A percentile compares a stretch with the other conserved stretches of the same genome.
Conservation (phyloP, 2,329 filamentous ascomycete species). For the Talaromyces sp. region DNA sequence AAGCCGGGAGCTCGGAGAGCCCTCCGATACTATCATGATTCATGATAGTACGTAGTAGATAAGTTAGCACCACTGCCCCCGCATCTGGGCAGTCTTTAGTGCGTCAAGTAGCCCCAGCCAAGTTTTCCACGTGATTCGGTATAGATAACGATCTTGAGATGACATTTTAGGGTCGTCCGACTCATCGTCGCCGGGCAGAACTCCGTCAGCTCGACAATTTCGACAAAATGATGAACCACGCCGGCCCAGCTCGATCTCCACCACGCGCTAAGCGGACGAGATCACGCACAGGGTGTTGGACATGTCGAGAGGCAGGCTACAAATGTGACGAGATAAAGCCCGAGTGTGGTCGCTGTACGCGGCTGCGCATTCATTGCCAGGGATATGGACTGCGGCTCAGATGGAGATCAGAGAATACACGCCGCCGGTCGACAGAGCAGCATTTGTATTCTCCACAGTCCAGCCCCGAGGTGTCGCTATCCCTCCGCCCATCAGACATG, state of each 20-base stretch:
- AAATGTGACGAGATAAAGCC: neutral
- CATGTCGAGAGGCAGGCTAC: constrained; percentile 1
- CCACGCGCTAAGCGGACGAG: neutral
- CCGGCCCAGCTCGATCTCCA: neutral
- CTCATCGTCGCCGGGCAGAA: neutral
- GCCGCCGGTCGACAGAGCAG: neutral
- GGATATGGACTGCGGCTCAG: neutral
- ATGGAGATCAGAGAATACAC: neutral
- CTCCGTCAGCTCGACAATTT: neutral
- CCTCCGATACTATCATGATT: too few relatives aligned
- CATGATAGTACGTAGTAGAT: too few relatives aligned
- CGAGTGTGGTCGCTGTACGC: constrained; percentile 1
- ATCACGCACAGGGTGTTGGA: constrained; percentile 1
- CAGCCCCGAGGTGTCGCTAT: neutral
- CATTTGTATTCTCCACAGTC: neutral
- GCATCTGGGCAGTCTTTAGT: neutral
- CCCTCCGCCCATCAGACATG: neutral
- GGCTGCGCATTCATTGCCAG: neutral
- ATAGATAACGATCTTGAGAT: neutral
- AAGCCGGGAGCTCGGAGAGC: too few relatives aligned
- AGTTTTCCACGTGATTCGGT: neutral
- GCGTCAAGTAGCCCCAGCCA: neutral
- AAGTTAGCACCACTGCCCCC: too few relatives aligned
- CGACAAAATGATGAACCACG: neutral
- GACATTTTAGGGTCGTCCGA: neutral